Evolutionary conservation across 768 basidiomycete species (phyloP), one percentile per base, ranked within the genome.

Genomic region (Boletus rex-veris): DNA sequence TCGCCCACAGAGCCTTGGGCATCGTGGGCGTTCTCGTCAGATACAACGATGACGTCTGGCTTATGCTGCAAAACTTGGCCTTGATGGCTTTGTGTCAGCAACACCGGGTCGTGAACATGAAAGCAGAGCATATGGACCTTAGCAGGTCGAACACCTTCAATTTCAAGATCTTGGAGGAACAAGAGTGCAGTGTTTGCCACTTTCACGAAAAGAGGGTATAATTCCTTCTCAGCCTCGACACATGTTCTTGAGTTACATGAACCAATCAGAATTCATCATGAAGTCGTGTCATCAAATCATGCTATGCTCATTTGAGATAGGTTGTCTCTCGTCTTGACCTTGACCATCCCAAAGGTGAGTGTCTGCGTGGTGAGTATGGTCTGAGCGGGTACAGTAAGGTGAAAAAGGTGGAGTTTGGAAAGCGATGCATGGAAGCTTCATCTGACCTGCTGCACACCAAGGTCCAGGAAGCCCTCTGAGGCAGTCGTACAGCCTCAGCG

Each of bases 401-500:
- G 18, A 8, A 6, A 55, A 18, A 12, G 50, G 10, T 3, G 44
- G n/a, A n/a, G 45, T 50, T 19, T 30, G 11, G 26, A 55, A 55
- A 12, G 40, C n/a, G 4, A 53, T 42, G 7, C 54, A 55, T 3
- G 51, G 33, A 21, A 54, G 51, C 12, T n/a, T 46, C 44, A 53
- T 45, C 15, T 39, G 54, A 36, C n/a, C 54, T 1, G 10, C 54
- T n/a, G 45, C 19, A 4, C 46, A 54, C 35, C 26, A 31, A 14
- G 39, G 33, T n/a, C 30, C 6, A 1, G 33, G 9, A 7, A 55
- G 52, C 15, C 36, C 19, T 18, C 18, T 31, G 6, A 56, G 28
- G 12, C 28, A 15, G n/a, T 37, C 21, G 3, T 54, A 56, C 3
- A 56, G n/a, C 19, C 1, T 8, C 37, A 46, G 1, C 0, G 28